Evolutionary conservation across 352 stramenopile genomes (phyloP).

Genomic region (Globisporangium mamillatum): DNA sequence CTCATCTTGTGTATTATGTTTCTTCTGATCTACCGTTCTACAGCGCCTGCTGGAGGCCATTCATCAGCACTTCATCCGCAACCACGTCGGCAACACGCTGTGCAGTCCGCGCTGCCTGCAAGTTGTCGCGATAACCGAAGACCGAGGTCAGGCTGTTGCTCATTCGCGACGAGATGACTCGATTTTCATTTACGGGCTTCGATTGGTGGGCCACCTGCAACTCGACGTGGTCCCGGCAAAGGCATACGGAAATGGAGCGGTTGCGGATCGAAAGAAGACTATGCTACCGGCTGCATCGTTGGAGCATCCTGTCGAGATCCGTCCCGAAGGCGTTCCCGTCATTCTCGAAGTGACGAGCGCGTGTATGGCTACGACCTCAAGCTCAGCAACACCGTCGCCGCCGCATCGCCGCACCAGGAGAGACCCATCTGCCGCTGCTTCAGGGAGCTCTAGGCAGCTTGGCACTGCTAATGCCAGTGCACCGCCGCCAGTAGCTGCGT

Average conservation of each 20-base stretch:
- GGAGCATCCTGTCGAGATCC: slow-evolving; percentile 11
- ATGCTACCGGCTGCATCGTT: not conserved
- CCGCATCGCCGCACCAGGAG: not conserved
- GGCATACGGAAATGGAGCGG: not conserved
- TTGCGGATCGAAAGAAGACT: slow-evolving; percentile 1
- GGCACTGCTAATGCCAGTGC: not conserved
- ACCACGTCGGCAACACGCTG: slow-evolving; percentile 31
- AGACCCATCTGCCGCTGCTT: not conserved
- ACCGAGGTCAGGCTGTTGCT: slow-evolving; percentile 18
- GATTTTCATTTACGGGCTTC: slow-evolving; percentile 29
- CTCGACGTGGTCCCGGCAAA: slow-evolving; percentile 19
- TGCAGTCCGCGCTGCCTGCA: slow-evolving; percentile 39
- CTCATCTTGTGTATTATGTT: not conserved
- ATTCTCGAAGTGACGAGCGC: slow-evolving; percentile 32
- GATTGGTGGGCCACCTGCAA: slow-evolving; percentile 32
- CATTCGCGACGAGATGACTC: slow-evolving; percentile 12
- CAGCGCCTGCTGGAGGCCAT: slow-evolving; percentile 49
- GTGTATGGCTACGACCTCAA: slow-evolving; percentile 20
- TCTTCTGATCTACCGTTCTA: not conserved
- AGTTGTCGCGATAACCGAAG: slow-evolving; percentile 38
- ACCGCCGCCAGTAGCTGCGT: slow-evolving; percentile 8
- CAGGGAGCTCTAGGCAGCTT: not conserved
- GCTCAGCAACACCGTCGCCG: not conserved
- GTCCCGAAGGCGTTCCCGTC: slow-evolving; percentile 25
- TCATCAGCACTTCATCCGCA: slow-evolving; percentile 59